phyloP scores from a whole-genome alignment of 2,329 filamentous ascomycete genomes.

The Botrytis elliptica region DNA sequence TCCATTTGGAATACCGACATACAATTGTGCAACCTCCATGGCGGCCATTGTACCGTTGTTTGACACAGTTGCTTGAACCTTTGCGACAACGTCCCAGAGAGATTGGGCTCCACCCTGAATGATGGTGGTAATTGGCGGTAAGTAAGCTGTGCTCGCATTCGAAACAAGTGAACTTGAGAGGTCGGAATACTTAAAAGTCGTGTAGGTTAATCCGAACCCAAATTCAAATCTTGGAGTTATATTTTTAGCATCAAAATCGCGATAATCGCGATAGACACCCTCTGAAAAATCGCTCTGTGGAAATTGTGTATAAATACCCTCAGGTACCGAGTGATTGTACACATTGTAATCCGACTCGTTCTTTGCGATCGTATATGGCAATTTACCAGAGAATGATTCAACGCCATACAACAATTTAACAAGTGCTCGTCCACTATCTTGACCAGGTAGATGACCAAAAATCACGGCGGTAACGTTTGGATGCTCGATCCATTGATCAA shows the following conservation, averaged over 20 bases:
- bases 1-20: slow-evolving; percentile 38
- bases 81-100: slow-evolving; percentile 53
- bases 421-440: background rate
- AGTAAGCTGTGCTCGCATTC: background rate
- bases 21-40: slow-evolving; percentile 38
- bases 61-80: slow-evolving; percentile 48
- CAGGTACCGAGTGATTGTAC: background rate
- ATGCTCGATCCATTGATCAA: background rate
- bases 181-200: background rate
- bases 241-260: background rate
- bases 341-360: background rate
- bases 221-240: background rate
- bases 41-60: slow-evolving; percentile 49
- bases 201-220: background rate
- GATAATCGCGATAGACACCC: background rate
- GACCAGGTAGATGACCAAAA: background rate
- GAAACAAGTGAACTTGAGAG: background rate
- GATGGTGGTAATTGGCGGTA: background rate
- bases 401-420: background rate
- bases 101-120: slow-evolving; percentile 51
- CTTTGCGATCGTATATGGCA: background rate
- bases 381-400: background rate
- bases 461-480: background rate
- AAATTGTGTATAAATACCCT: background rate
- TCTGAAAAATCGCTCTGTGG: background rate